These are phyloP conservation scores for Calvatia gigantea DNA, from an alignment of 768 basidiomycete genomes.

Conservation along the genomic window DNA sequence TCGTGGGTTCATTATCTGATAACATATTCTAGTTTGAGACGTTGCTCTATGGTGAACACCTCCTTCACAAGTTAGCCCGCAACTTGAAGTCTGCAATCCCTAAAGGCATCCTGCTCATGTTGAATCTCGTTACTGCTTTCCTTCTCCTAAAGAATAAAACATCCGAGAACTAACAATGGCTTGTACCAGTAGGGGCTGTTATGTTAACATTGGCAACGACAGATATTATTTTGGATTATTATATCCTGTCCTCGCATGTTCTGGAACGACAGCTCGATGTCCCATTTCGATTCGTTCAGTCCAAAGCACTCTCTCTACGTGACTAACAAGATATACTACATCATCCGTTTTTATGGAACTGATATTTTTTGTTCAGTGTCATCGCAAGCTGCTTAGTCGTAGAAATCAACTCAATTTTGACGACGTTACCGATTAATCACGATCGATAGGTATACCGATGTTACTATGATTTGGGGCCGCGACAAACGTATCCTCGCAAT, in stretches of 20 bases:
- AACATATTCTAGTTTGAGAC: background rate
- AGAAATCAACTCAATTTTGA: no score
- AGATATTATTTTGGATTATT: background rate
- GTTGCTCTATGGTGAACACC: background rate
- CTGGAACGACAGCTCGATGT: background rate
- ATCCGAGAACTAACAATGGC: conserved; percentile 1
- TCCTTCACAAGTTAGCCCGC: background rate
- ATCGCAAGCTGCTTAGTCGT: conserved; percentile 6
- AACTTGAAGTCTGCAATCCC: background rate
- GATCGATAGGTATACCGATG: conserved; percentile 6
- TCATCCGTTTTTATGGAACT: no score
- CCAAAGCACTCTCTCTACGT: conserved; percentile 7
- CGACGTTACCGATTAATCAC: background rate
- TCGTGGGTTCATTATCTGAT: background rate
- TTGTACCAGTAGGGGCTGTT: background rate
- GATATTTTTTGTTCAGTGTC: background rate
- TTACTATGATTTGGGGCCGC: conserved; percentile 8
- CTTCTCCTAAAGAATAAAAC: background rate
- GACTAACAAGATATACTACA: no score
- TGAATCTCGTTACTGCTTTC: background rate
- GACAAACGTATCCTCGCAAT: conserved; percentile 4
- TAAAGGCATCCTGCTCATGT: background rate
- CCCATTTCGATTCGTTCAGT: background rate
- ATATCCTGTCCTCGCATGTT: background rate
- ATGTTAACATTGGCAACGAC: conserved; percentile 1